A percentile compares a stretch with the other conserved stretches of the same genome.
phyloP scores from a whole-genome alignment of 1,284 basidiomycete genomes.

The Malassezia obtusa region DNA sequence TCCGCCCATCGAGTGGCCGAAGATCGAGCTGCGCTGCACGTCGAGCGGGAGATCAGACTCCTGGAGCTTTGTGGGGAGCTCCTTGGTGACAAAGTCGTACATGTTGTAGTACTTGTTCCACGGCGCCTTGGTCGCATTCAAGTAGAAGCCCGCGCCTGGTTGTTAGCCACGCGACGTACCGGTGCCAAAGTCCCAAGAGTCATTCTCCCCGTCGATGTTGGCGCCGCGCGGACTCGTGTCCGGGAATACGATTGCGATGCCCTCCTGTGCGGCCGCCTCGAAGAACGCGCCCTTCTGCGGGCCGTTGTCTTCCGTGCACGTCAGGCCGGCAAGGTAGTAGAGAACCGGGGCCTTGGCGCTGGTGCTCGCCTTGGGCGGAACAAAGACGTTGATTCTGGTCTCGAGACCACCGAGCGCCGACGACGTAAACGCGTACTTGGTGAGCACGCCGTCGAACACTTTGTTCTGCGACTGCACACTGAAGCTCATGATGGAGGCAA shows the following conservation, averaged over 20 bases:
- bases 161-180: neutral
- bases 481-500: conserved; percentile 20
- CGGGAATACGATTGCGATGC: conserved; percentile 84
- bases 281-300: conserved; percentile 45
- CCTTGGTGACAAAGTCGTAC: conserved; percentile 35
- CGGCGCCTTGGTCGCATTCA: conserved; percentile 41
- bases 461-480: conserved; percentile 22
- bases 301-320: conserved; percentile 91
- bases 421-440: conserved; percentile 46
- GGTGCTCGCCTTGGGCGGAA: conserved; percentile 59
- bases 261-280: conserved; percentile 27
- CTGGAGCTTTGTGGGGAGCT: conserved; percentile 27
- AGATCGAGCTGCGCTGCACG: conserved; percentile 25
- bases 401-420: conserved; percentile 68
- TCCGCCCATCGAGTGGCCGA: conserved; percentile 68
- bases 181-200: conserved; percentile 59
- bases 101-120: conserved; percentile 39
- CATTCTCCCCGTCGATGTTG: conserved; percentile 70
- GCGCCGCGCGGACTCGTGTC: conserved; percentile 93
- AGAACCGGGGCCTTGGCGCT: conserved; percentile 61
- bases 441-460: conserved; percentile 25
- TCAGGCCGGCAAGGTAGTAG: conserved; percentile 81
- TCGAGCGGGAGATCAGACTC: conserved; percentile 29
- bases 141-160: conserved; percentile 42
- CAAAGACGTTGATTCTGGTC: conserved; percentile 79